Conservation (phyloP, 1,139 yeast genomes). For the Eremothecium sinecaudum region DNA sequence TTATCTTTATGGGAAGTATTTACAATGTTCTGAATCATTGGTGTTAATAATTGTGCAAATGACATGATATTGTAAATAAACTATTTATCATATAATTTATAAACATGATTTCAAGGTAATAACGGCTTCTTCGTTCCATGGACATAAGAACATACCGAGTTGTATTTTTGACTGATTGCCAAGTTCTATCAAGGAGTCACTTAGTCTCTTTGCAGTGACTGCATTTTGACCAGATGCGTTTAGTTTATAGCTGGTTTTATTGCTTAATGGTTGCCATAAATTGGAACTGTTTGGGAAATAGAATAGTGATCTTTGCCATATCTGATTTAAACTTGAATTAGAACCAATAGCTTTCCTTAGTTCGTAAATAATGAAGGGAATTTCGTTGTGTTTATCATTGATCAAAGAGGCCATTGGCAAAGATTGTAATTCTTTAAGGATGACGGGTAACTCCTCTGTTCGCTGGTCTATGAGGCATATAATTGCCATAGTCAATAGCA, state of each 20-base stretch:
- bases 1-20: slow-evolving; percentile 46
- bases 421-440: slow-evolving; percentile 54
- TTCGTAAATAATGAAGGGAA: slow-evolving; percentile 53
- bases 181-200: slow-evolving; percentile 41
- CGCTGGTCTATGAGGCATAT: slow-evolving; percentile 55
- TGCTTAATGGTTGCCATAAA: slow-evolving; percentile 59
- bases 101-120: slow-evolving; percentile 26
- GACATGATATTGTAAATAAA: not conserved
- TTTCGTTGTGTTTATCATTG: slow-evolving; percentile 43
- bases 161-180: slow-evolving; percentile 49
- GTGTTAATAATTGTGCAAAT: slow-evolving; percentile 2
- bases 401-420: slow-evolving; percentile 42
- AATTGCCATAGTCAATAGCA: slow-evolving; percentile 71
- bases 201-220: slow-evolving; percentile 44
- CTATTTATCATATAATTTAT: slow-evolving; percentile 7
- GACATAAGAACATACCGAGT: slow-evolving; percentile 46
- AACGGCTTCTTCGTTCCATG: slow-evolving; percentile 31
- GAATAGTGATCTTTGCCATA: slow-evolving; percentile 65
- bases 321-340: slow-evolving; percentile 17
- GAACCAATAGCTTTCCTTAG: slow-evolving; percentile 35
- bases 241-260: slow-evolving; percentile 46
- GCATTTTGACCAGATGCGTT: slow-evolving; percentile 36
- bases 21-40: slow-evolving; percentile 27
- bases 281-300: slow-evolving; percentile 61
- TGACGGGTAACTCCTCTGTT: slow-evolving; percentile 44